Conservation (phyloP, 495 filamentous ascomycete species). For the Aspergillus saccharolyticus region DNA sequence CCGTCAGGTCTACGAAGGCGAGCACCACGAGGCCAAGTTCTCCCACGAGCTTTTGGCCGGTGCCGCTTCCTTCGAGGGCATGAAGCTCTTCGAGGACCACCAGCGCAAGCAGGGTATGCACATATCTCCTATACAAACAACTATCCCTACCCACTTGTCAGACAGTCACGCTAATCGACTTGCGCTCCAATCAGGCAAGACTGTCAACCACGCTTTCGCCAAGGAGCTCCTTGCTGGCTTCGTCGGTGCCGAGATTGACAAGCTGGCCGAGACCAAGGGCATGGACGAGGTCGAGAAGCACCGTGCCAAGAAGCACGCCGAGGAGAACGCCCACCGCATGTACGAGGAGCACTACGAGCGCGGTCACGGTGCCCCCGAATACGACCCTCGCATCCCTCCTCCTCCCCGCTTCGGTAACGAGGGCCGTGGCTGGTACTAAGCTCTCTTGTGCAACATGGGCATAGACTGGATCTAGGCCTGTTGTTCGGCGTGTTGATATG, state of each 20-base stretch:
- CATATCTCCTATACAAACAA: background rate
- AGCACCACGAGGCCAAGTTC: constrained; percentile 55
- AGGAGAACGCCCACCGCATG: constrained; percentile 57
- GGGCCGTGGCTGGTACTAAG: constrained; percentile 4
- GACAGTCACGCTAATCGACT: background rate
- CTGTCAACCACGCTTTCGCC: constrained; percentile 66
- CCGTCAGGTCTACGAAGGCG: constrained; percentile 52
- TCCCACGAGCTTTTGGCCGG: constrained; percentile 72
- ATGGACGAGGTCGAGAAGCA: constrained; percentile 61
- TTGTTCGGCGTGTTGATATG: constrained; percentile 5
- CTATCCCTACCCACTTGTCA: background rate
- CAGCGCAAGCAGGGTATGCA: constrained; percentile 64
- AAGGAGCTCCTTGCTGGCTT: constrained; percentile 71
- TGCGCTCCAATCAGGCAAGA: constrained; percentile 50
- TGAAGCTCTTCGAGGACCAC: constrained; percentile 75
- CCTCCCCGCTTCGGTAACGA: constrained; percentile 26
- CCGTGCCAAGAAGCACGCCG: constrained; percentile 63
- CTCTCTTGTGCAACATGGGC: background rate
- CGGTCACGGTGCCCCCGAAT: constrained; percentile 37
- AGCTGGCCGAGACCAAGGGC: constrained; percentile 73
- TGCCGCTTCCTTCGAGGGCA: constrained; percentile 71
- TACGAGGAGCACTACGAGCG: constrained; percentile 57
- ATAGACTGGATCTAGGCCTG: background rate
- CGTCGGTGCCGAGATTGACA: constrained; percentile 72
- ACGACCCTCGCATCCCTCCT: constrained; percentile 37